Base-by-base conservation (phyloP, 805 yeast species). In the Cyberlindnera americana region DNA sequence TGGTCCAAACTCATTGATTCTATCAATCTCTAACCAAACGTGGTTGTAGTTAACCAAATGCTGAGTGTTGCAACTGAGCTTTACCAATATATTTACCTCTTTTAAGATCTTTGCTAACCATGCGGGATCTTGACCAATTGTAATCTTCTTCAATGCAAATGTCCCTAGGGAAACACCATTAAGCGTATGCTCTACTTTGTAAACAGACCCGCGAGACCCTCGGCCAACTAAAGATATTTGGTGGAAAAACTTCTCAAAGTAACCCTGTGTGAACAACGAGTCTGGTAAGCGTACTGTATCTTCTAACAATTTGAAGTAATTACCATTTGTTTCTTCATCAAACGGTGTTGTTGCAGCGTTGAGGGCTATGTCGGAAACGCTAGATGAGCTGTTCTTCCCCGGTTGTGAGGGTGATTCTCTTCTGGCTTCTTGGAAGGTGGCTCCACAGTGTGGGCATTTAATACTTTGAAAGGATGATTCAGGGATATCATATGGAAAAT, bases 161-260 rank as follows among this genome's bases (percentile, higher is more conserved):
- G 75, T 66, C 0, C 96, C 96, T 23, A 89, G 56, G 18, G 81
- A 73, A 24, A 81, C 70, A 11, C 81, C 81, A 44, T 84, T 81
- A 26, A 90, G 66, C n/a, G 73, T 70, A 58, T 89, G 96, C 41
- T 81, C 87, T 6, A 89, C 96, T 55, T 87, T 78, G 53, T 75
- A 83, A 9, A 89, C 96, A 19, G 82, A 77, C 0, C 95, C 95
- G 49, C 87, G 77, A 5, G 95, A 84, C 0, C 96, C 96, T 25
- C 82, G 71, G 0, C 96, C 96, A 12, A 89, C 61, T 2, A 73
- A 62, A 1, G 76, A 70, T 12, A 79, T 62, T 23, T 76, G 73
- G 29, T 67, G 70, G 63, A 89, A 89, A 57, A 89, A 83, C 41
- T 79, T 77, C 16, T 72, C 67, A 51, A 82, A 89, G 57, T 89